Evolutionary conservation across 2,329 filamentous ascomycete species (phyloP), one percentile per base, ranked within the genome.

Genomic region (Xylariales sp.): DNA sequence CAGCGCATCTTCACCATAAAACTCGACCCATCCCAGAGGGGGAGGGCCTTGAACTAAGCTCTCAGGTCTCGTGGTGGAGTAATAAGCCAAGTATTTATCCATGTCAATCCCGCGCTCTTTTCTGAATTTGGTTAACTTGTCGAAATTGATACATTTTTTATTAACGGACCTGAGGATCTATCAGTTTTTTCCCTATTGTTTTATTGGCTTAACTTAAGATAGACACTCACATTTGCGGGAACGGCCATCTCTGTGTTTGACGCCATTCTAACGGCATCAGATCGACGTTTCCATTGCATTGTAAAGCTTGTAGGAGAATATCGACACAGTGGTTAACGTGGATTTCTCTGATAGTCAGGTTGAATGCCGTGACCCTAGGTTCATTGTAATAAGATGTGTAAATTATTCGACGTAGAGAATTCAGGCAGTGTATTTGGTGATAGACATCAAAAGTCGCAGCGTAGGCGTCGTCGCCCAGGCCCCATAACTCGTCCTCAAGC

Each of bases 321-420:
- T 59, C 57, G 14, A 54, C 50, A 38, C 59, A 63, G 32, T 63
- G 59, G 29, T 54, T 52, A 2, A 61, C 42, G 41, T 63, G 60
- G 29, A 47, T 42, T 46, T 41, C 49, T 8, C 42, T 47, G 30
- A 46, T 44, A 39, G n/a, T 52, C 35, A 5, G 6, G 16, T 11
- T 25, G 20, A 4, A 32, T 11, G 20, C 33, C 23, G 8, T 25
- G n/a, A 8, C 23, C 23, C n/a, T 8, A n/a, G 23, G n/a, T n/a
- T n/a, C 33, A 24, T 48, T 46, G 29, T 50, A 50, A 24, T 50
- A 47, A 3, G 44, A 41, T 14, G 46, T 41, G 24, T 54, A 54
- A 6, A 51, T 41, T 16, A 50, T 43, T 27, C 55, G 48, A 15
- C 48, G 41, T 4, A 50, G 34, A 6, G 27, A 35, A 24, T 44